Evolutionary conservation across 2,329 filamentous ascomycete genomes (phyloP).

Genomic region (Exserohilum rostratum): DNA sequence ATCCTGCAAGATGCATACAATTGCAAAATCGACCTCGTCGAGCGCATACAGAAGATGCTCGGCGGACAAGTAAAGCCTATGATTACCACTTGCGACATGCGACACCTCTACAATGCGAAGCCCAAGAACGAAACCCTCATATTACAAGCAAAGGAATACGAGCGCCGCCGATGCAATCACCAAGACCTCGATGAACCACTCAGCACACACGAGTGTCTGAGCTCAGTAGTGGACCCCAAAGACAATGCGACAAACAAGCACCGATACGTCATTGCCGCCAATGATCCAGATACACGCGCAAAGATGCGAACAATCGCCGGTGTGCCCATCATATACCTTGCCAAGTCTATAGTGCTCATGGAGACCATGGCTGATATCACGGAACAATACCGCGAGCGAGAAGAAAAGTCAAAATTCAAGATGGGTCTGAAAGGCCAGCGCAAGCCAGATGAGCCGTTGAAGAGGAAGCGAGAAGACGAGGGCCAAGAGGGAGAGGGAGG

Average conservation of each 20-base stretch:
- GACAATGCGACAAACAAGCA: conserved; percentile 74
- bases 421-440: conserved; percentile 65
- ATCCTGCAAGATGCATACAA: conserved; percentile 80
- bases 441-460: conserved; percentile 35
- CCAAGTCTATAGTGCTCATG: conserved; percentile 78
- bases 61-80: conserved; percentile 86
- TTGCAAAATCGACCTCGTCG: conserved; percentile 86
- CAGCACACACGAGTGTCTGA: conserved; percentile 71
- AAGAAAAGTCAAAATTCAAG: conserved; percentile 77
- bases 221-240: conserved; percentile 80
- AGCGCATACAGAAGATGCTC: conserved; percentile 78
- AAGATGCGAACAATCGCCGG: conserved; percentile 71
- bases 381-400: conserved; percentile 66
- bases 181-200: conserved; percentile 75
- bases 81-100: conserved; percentile 82
- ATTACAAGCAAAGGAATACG: conserved; percentile 73
- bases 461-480: conserved; percentile 56
- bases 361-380: conserved; percentile 76
- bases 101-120: conserved; percentile 73
- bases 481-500: conserved; percentile 34
- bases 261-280: conserved; percentile 77
- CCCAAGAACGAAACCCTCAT: conserved; percentile 66
- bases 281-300: conserved; percentile 68
- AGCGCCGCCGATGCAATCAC: conserved; percentile 79
- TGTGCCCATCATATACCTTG: conserved; percentile 79